Evolutionary conservation across 208 protist genomes (phyloP).

Genomic region (Herpetomonas tarakana): DNA sequence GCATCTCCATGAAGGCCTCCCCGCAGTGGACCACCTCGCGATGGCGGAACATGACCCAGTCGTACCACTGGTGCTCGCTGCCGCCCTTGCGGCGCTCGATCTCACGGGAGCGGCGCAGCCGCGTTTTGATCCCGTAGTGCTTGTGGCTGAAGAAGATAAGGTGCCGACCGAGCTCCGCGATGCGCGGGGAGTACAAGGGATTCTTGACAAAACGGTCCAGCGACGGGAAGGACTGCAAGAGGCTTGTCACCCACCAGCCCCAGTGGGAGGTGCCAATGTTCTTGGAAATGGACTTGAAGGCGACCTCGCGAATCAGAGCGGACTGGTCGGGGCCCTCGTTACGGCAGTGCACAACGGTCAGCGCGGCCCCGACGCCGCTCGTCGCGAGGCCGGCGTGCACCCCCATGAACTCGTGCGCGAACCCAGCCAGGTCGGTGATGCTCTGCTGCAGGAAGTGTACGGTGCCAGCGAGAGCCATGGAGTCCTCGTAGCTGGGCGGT

Average conservation of each 20-base stretch:
- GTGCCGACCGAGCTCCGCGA: conserved; percentile 83
- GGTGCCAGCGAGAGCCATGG: conserved; percentile 73
- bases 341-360: conserved; percentile 62
- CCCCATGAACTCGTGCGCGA: conserved; percentile 54
- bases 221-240: conserved; percentile 54
- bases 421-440: conserved; percentile 51
- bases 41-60: conserved; percentile 88
- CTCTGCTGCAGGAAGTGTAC: conserved; percentile 77
- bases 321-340: conserved; percentile 70
- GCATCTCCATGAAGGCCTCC: conserved; percentile 89
- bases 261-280: conserved; percentile 89
- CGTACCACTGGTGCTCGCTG: conserved; percentile 86
- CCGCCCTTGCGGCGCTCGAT: conserved; percentile 82
- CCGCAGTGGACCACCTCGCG: conserved; percentile 85
- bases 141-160: conserved; percentile 90
- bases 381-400: conserved; percentile 59
- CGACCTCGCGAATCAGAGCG: conserved; percentile 78
- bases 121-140: conserved; percentile 76
- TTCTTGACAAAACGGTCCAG: conserved; percentile 83
- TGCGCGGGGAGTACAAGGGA: conserved; percentile 84
- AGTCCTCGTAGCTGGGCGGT: conserved; percentile 56
- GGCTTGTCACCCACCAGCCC: conserved; percentile 83
- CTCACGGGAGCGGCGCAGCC: conserved; percentile 66
- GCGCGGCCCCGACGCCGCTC: conserved; percentile 35
- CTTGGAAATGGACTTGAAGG: conserved; percentile 72